Conservation (phyloP, 2,329 filamentous ascomycete genomes). For the Aspergillus transmontanensis region DNA sequence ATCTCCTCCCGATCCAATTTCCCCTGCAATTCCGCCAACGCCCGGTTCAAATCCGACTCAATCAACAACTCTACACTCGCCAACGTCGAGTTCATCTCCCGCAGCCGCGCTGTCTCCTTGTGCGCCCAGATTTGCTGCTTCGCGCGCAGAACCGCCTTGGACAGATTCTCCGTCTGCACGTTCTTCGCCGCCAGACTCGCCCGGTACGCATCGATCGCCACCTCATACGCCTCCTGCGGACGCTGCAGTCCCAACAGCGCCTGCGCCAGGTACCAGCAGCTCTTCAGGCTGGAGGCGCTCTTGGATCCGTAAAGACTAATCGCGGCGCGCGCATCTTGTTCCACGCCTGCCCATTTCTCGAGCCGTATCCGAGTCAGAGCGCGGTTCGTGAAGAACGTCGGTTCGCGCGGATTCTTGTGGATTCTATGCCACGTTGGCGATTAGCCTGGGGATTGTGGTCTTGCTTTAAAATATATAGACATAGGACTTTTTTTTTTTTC, state of each 20-base stretch:
- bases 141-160: constrained; percentile 71
- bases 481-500: neutral
- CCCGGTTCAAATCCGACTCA: constrained; percentile 41
- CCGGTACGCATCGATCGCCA: constrained; percentile 72
- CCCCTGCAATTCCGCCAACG: constrained; percentile 39
- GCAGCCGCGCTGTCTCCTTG: constrained; percentile 57
- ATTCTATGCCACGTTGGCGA: constrained; percentile 56
- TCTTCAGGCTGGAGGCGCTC: constrained; percentile 70
- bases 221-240: constrained; percentile 71
- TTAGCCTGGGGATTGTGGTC: neutral
- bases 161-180: constrained; percentile 70
- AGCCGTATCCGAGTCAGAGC: constrained; percentile 80
- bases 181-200: constrained; percentile 66
- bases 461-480: neutral
- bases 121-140: constrained; percentile 87
- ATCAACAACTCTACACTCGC: constrained; percentile 44
- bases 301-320: constrained; percentile 63
- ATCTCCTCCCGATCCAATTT: constrained; percentile 44
- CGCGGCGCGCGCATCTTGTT: constrained; percentile 75
- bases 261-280: constrained; percentile 79
- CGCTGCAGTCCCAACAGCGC: constrained; percentile 75
- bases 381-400: constrained; percentile 84
- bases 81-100: constrained; percentile 48
- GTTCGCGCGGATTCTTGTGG: constrained; percentile 74
- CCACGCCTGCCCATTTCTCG: constrained; percentile 70